Evolutionary conservation across 176 grass and related monocot species (phyloP).

Genomic region (Rhynchospora breviuscula): DNA sequence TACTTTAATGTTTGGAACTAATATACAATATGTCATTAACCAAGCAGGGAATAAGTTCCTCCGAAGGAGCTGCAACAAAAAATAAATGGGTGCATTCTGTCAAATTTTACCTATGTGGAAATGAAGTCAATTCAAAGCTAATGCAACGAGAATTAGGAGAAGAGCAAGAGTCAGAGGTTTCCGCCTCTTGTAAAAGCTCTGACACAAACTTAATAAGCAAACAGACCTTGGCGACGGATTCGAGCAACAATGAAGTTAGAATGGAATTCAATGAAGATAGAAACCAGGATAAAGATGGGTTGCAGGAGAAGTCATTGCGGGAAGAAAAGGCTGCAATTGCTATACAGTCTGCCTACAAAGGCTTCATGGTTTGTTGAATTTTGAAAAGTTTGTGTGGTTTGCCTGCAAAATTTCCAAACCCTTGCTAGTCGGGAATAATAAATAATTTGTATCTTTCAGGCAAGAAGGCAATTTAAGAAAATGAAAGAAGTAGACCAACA

Average conservation of each 20-base stretch:
- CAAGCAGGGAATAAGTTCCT: slow-evolving; percentile 41
- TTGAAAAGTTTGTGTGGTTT: background rate
- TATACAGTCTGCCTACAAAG: slow-evolving; percentile 66
- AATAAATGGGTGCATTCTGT: slow-evolving; percentile 51
- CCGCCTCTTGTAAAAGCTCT: slow-evolving; percentile 41
- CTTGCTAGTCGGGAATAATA: background rate
- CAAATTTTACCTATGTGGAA: slow-evolving; percentile 69
- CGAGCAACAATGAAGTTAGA: background rate
- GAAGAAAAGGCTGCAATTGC: slow-evolving; percentile 39
- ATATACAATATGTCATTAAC: background rate
- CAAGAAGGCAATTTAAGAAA: slow-evolving; percentile 35
- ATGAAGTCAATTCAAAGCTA: slow-evolving; percentile 36
- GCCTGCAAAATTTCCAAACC: background rate
- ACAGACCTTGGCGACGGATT: background rate
- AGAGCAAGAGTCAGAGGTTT: slow-evolving; percentile 24
- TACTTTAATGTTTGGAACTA: background rate
- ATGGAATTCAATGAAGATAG: background rate
- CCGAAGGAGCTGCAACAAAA: slow-evolving; percentile 29
- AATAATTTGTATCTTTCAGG: slow-evolving; percentile 32
- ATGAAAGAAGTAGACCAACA: background rate
- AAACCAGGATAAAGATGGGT: background rate
- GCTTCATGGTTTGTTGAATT: slow-evolving; percentile 46
- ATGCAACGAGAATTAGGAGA: slow-evolving; percentile 22
- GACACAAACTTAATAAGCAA: slow-evolving; percentile 26
- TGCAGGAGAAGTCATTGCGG: background rate